Evolutionary conservation across 2,329 filamentous ascomycete species (phyloP), one percentile per base, ranked within the genome.

Genomic region (Penicillium sp.): DNA sequence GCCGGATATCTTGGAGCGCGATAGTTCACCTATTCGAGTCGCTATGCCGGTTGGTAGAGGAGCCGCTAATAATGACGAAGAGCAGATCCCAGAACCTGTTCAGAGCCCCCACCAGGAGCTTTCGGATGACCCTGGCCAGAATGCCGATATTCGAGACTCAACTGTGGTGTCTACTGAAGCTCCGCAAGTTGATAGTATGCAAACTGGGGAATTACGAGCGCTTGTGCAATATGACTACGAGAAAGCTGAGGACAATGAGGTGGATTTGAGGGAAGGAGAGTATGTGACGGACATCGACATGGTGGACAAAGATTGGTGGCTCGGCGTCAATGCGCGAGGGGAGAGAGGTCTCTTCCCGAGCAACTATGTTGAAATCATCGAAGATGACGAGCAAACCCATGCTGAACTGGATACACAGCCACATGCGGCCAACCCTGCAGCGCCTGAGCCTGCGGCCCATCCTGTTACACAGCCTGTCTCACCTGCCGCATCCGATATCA

Each of bases 281-380:
- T 87, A 89, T 66, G 90, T 99, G 44, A 93, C 86, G 26, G 90
- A 97, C 74, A 97, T 99, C 71, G 92, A 98, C 66, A 96, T 96
- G 91, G 92, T 99, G 2, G 95, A 98, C 70, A 91, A 96, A 56
- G 94, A 99, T 75, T 99, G 95, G 95, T 99, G 95, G 95, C 91
- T 97, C 86, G 95, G 96, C 48, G 91, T 90, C 68, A 99, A 98
- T 81, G 81, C 85, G 23, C 84, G 83, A 64, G 95, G 95, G 70
- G 92, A 97, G 77, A 89, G 84, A 62, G 95, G 95, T 52, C 84
- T 99, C 41, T 98, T 99, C 84, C 95, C 95, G 5, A 95, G 92
- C 81, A 98, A 97, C 83, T 99, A 99, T 69, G 94, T 99, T 57
- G 93, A 97, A 76, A 78, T 97, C 23, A 83, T 95, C 41, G 89